These are phyloP conservation scores for Aspergillus funiculosus DNA, from an alignment of 495 filamentous ascomycete species.

Conservation along the genomic window DNA sequence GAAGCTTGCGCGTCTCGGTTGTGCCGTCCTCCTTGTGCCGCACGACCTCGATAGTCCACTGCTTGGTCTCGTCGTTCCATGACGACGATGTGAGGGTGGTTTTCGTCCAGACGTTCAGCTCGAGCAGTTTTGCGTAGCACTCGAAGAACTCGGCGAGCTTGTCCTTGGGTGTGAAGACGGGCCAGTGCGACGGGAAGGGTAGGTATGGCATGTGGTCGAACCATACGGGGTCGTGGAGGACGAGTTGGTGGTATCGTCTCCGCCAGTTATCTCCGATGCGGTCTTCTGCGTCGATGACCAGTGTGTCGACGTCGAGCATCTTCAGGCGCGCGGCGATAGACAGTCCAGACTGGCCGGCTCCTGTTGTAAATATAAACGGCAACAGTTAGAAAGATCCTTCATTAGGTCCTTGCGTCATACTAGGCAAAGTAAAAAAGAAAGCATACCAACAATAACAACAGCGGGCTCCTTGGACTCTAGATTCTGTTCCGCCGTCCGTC, in stretches of 20 bases:
- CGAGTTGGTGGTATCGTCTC: conserved; percentile 54
- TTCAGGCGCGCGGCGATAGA: conserved; percentile 64
- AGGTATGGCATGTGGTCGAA: conserved; percentile 73
- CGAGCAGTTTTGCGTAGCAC: conserved; percentile 63
- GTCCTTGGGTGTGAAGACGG: conserved; percentile 69
- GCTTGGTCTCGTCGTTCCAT: conserved; percentile 39
- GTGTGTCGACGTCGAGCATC: conserved; percentile 56
- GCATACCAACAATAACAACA: conserved; percentile 64
- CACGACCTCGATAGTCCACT: conserved; percentile 58
- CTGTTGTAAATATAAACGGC: conserved; percentile 12
- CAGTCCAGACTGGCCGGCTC: conserved; percentile 50
- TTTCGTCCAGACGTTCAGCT: conserved; percentile 69
- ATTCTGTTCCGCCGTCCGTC: conserved; percentile 46
- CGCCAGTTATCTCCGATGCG: conserved; percentile 75
- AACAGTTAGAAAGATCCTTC: background rate
- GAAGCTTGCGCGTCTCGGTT: conserved; percentile 24
- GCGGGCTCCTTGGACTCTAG: conserved; percentile 52
- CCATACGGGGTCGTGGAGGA: conserved; percentile 73
- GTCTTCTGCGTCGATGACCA: conserved; percentile 62
- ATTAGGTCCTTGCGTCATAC: too few relatives aligned
- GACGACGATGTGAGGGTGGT: conserved; percentile 46
- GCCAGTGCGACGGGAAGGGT: conserved; percentile 61
- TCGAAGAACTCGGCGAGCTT: conserved; percentile 78
- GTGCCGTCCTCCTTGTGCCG: conserved; percentile 45
- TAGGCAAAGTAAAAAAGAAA: too few relatives aligned